These are phyloP conservation scores for Fusarium goolgardi DNA, from an alignment of 2,329 filamentous ascomycete species.

Conservation along the genomic window DNA sequence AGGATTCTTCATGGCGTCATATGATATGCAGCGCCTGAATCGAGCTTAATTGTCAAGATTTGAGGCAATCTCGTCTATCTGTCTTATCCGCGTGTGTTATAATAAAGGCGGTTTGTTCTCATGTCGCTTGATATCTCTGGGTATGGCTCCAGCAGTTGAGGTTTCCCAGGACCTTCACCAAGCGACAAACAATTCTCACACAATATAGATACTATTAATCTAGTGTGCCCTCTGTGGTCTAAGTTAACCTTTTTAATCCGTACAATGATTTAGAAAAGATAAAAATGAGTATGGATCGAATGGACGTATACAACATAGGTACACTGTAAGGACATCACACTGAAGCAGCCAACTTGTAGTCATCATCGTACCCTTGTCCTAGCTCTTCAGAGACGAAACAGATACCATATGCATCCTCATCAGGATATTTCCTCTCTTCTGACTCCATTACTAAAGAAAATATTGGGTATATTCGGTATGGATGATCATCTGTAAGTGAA, in stretches of 20 bases:
- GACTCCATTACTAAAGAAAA: background rate
- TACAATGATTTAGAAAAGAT: background rate
- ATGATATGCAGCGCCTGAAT: background rate
- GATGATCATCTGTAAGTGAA: conserved; percentile 46
- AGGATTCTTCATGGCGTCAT: background rate
- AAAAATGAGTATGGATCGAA: background rate
- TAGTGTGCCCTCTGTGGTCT: too few relatives aligned
- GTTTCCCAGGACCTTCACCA: background rate
- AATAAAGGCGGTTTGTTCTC: background rate
- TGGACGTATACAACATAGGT: background rate
- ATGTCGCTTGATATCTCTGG: background rate
- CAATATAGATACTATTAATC: background rate
- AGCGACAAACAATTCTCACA: background rate
- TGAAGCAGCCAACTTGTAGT: background rate
- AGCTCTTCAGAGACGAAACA: background rate
- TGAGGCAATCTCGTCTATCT: background rate
- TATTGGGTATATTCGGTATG: background rate
- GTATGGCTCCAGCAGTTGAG: background rate
- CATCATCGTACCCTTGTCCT: background rate
- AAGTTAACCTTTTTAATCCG: too few relatives aligned
- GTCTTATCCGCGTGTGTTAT: too few relatives aligned
- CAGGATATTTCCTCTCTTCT: background rate
- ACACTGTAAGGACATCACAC: background rate
- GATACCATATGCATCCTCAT: too few relatives aligned
- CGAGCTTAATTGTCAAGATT: background rate